Evolutionary conservation across 345 rosid species (phyloP).

Genomic region (Firmiana major): DNA sequence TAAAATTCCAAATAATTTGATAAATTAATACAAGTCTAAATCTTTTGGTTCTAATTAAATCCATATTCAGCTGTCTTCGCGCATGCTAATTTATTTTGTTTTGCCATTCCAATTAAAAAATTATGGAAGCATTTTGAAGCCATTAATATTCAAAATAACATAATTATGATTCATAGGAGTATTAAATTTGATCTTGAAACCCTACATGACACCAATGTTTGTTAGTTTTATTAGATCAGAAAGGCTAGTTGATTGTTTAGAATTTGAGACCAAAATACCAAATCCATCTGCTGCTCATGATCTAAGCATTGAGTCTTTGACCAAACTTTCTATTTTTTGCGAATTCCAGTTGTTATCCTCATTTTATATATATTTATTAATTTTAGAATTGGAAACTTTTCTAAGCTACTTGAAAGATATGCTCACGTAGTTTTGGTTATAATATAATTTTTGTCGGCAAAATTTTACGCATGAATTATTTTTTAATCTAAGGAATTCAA

Average conservation of each 20-base stretch:
- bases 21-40: background rate
- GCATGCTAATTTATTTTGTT: background rate
- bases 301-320: conserved; percentile 7
- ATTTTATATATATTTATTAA: background rate
- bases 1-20: background rate
- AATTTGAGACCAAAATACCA: background rate
- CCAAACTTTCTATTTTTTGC: background rate
- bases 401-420: background rate
- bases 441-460: no score
- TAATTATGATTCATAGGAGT: background rate
- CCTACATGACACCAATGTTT: background rate
- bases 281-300: background rate
- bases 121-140: background rate
- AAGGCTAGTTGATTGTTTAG: background rate
- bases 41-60: background rate
- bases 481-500: no score
- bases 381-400: background rate
- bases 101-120: background rate
- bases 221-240: background rate
- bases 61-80: background rate
- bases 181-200: background rate
- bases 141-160: background rate
- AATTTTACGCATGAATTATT: no score
- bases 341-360: background rate
- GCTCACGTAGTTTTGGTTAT: no score